These are phyloP conservation scores for Asterionellopsis glacialis DNA, from an alignment of 108 stramenopile species.

Conservation along the genomic window DNA sequence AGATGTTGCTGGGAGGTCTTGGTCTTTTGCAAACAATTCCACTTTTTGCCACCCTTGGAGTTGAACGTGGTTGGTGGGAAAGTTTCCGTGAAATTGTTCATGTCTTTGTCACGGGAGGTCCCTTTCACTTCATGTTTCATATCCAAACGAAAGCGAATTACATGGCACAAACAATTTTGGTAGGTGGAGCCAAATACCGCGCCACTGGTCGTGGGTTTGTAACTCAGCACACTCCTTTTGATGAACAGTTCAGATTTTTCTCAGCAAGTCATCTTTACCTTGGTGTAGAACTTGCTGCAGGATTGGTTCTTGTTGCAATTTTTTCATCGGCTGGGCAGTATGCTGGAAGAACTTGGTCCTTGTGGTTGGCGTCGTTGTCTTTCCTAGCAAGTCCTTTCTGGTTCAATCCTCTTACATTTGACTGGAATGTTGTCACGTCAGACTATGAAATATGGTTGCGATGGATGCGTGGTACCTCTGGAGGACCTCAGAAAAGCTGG, in stretches of 20 bases:
- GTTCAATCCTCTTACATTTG: conserved; percentile 99
- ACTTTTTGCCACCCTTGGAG: conserved; percentile 92
- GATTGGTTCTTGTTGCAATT: conserved; percentile 85
- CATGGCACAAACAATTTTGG: conserved; percentile 96
- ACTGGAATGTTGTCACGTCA: conserved; percentile 82
- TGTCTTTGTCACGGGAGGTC: conserved; percentile 95
- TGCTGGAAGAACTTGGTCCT: conserved; percentile 94
- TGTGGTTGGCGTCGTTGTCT: conserved; percentile 93
- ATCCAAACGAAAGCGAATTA: conserved; percentile 98
- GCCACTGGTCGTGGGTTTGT: conserved; percentile 99
- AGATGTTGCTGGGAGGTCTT: conserved; percentile 90
- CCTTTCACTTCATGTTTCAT: conserved; percentile 99
- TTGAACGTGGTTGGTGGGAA: conserved; percentile 91
- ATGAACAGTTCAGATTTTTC: conserved; percentile 96
- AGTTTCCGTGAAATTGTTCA: conserved; percentile 83
- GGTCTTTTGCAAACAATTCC: conserved; percentile 97
- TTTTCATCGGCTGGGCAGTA: conserved; percentile 90
- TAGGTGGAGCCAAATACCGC: conserved; percentile 97
- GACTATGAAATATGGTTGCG: conserved; percentile 83
- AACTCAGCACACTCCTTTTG: conserved; percentile 93
- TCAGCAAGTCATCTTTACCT: conserved; percentile 96
- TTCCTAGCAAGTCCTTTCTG: conserved; percentile 98
- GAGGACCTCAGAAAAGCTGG: conserved; percentile 86
- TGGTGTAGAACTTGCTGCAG: conserved; percentile 91
- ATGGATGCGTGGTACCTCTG: conserved; percentile 88